These are phyloP conservation scores for Martensiomyces pterosporus DNA, from an alignment of 192 early-diverging fungal species.

Conservation along the genomic window DNA sequence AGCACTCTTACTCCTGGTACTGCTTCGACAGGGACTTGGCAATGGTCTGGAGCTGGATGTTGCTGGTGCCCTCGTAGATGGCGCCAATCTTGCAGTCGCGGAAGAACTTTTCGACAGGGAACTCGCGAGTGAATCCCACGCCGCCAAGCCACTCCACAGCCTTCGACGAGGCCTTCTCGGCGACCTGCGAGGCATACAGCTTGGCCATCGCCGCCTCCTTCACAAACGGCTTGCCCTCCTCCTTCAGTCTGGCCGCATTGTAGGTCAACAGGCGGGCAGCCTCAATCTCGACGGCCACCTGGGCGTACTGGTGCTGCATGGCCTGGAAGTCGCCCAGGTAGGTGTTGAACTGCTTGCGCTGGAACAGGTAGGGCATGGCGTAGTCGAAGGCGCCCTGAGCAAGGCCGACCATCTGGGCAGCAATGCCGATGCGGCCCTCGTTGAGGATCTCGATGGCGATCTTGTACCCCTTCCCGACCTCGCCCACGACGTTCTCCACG, in stretches of 20 bases:
- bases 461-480: conserved; percentile 97
- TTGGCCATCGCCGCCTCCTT: conserved; percentile 99
- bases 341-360: conserved; percentile 91
- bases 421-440: conserved; percentile 98
- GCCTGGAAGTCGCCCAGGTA: conserved; percentile 86
- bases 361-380: conserved; percentile 86
- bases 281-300: conserved; percentile 91
- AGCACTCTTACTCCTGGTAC: conserved; percentile 24
- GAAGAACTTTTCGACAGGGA: conserved; percentile 91
- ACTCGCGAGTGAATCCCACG: conserved; percentile 92
- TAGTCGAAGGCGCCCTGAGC: conserved; percentile 91
- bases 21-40: conserved; percentile 55
- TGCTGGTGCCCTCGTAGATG: conserved; percentile 93
- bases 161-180: conserved; percentile 80
- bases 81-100: conserved; percentile 96
- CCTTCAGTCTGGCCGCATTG: conserved; percentile 94
- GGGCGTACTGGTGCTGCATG: conserved; percentile 76
- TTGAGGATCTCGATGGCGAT: conserved; percentile 97
- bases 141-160: conserved; percentile 98
- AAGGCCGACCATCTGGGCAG: conserved; percentile 95
- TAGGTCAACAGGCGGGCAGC: conserved; percentile 95
- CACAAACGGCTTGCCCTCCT: conserved; percentile 84
- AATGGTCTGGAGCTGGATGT: conserved; percentile 97
- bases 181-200: conserved; percentile 91
- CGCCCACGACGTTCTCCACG: conserved; percentile 80